Base-by-base conservation (phyloP, 257 asterid genomes). In the Fraxinus pennsylvanica region DNA sequence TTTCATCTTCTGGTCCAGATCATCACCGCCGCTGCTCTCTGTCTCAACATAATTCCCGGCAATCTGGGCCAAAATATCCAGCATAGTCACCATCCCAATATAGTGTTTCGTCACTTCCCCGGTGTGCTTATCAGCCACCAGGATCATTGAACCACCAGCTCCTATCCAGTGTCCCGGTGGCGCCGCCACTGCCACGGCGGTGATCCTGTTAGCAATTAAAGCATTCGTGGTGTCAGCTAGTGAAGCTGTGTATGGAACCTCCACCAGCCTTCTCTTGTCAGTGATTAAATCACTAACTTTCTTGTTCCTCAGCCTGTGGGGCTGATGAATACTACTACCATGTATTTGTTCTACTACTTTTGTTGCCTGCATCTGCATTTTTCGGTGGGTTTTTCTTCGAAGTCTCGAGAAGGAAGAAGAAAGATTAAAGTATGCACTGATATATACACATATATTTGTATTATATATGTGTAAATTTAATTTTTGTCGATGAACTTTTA, bases 81-180 rank as follows among this genome's bases (percentile, higher is more conserved):
- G 76, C 99, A 95, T 90, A 0, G 96, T 93, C 35, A 88, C 89
- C 97, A 95, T 93, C 73, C 99, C 98, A 54, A 93, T 95, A 10
- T 95, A 93, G 54, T 95, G 99, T 80, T 95, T 95, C 82, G 97
- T 88, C n/a, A 88, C 92, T 1, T 88, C 91, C 77, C 98, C 99
- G 0, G 98, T 93, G 74, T 85, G 92, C 85, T 93, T 95, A 82
- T 95, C 99, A 74, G 92, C 61, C 84, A 93, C 97, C 82, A 95
- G 13, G 3, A 95, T 93, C 99, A 95, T 95, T 8, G 99, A 91
- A 3, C 99, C 99, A 0, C 99, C 99, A 21, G 99, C 97, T 1
- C 98, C 99, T 13, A 95, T 95, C 97, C 96, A 95, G n/a, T 93
- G 98, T 0, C 99, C 99, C 10, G 97, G 99, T 1, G 99, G 99